These are phyloP conservation scores for Colletotrichum sublineola DNA, from an alignment of 2,329 filamentous ascomycete genomes.

Conservation along the genomic window DNA sequence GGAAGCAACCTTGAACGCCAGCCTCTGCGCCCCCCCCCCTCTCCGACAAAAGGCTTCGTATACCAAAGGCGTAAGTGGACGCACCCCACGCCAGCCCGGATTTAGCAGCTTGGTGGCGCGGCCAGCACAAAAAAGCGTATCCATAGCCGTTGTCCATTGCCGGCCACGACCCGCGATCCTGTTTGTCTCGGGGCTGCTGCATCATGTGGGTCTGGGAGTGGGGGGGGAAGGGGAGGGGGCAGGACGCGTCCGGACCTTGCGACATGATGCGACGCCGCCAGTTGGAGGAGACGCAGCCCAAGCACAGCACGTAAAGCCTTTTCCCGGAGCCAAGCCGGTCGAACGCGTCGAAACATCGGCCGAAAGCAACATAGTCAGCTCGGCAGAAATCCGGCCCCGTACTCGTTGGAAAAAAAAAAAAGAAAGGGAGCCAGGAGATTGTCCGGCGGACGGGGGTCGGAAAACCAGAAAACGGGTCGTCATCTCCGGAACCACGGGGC, in stretches of 20 bases:
- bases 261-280: neutral
- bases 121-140: too few species aligned
- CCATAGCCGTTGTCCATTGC: constrained; percentile 1
- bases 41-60: neutral
- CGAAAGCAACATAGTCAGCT: neutral
- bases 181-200: neutral
- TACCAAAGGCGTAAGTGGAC: too few species aligned
- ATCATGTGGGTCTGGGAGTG: neutral
- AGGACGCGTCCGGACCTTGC: neutral
- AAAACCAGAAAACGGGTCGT: constrained; percentile 1
- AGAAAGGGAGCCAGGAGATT: neutral
- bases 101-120: neutral
- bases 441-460: neutral
- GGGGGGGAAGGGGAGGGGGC: neutral
- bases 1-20: neutral
- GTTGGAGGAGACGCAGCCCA: neutral
- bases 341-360: neutral
- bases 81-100: neutral
- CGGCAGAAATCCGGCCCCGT: constrained; percentile 18
- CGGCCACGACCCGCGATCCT: neutral
- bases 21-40: neutral
- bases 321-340: neutral
- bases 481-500: neutral
- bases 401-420: neutral
- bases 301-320: neutral